Percentiles rank a stretch among this genome's conserved stretches.
Evolutionary conservation across 1,284 basidiomycete genomes (phyloP).

Genomic region (Trichosporon asahii): DNA sequence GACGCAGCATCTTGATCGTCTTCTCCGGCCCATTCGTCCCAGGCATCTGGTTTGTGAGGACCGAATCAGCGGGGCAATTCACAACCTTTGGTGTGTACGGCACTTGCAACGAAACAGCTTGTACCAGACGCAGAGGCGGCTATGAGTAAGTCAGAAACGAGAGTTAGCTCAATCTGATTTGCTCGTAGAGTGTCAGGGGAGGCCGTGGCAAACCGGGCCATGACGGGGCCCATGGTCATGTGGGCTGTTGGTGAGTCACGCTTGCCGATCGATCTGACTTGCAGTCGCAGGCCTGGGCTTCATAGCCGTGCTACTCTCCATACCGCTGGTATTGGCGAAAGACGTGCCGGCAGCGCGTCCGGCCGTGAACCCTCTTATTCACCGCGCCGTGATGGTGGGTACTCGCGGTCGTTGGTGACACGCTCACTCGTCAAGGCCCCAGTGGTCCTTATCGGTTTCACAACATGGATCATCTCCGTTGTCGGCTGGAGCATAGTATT

Average conservation of each 20-base stretch:
- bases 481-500: conserved; percentile 47
- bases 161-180: neutral
- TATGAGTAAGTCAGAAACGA: conserved; percentile 39
- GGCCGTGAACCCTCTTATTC: neutral
- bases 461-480: conserved; percentile 45
- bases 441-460: conserved; percentile 20
- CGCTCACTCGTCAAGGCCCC: neutral
- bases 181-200: conserved; percentile 17
- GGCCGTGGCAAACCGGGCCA: conserved; percentile 41
- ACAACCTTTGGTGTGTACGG: conserved; percentile 47
- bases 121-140: conserved; percentile 28
- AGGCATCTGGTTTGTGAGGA: conserved; percentile 39
- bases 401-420: no score
- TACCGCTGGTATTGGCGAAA: conserved; percentile 45
- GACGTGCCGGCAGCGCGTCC: conserved; percentile 29
- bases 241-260: conserved; percentile 43
- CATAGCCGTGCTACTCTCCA: conserved; percentile 40
- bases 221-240: conserved; percentile 47
- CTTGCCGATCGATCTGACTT: no score
- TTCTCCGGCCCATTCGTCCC: conserved; percentile 49
- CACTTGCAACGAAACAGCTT: conserved; percentile 38
- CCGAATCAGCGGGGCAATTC: conserved; percentile 21
- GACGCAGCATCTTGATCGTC: conserved; percentile 40
- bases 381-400: neutral
- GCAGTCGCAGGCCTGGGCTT: conserved; percentile 41